Conservation (phyloP, 139 green algal species). For the Cymbomonas tetramitiformis region DNA sequence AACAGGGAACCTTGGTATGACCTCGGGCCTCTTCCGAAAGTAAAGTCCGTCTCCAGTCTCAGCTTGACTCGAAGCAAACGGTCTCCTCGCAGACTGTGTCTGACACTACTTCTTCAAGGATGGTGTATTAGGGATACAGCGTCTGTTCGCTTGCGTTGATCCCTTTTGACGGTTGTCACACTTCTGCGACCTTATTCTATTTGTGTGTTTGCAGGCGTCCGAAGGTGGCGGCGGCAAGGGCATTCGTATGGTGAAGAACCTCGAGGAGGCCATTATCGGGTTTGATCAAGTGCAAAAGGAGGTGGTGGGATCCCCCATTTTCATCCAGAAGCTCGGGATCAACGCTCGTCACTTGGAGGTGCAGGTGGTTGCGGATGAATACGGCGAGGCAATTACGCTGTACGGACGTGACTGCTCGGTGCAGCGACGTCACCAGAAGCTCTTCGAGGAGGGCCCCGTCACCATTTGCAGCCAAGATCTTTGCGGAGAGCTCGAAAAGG, state of each 20-base stretch:
- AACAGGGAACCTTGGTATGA: too few species aligned
- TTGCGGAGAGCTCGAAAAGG: constrained; percentile 23
- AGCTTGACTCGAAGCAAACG: too few species aligned
- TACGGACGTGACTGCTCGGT: constrained; percentile 25
- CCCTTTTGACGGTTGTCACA: too few species aligned
- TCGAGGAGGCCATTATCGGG: constrained; percentile 1
- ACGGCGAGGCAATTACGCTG: constrained; percentile 19
- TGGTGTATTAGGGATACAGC: too few species aligned
- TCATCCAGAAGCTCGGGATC: constrained; percentile 20
- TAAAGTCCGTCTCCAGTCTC: too few species aligned
- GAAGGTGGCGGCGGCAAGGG: constrained; percentile 42
- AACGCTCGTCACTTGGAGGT: constrained; percentile 24
- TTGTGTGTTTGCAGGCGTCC: too few species aligned
- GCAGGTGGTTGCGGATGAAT: constrained; percentile 19
- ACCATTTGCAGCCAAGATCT: constrained; percentile 8
- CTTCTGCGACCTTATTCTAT: too few species aligned
- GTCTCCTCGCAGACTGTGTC: too few species aligned
- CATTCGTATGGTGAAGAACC: constrained; percentile 31
- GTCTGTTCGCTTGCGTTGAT: too few species aligned
- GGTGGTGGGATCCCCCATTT: constrained; percentile 20
- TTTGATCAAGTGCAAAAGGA: constrained; percentile 17
- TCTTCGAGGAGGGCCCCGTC: constrained; percentile 27
- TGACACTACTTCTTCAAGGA: too few species aligned
- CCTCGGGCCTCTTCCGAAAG: too few species aligned
- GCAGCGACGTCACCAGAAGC: constrained; percentile 25